Evolutionary conservation across 768 basidiomycete genomes (phyloP).

Genomic region (Kwoniella shandongensis): DNA sequence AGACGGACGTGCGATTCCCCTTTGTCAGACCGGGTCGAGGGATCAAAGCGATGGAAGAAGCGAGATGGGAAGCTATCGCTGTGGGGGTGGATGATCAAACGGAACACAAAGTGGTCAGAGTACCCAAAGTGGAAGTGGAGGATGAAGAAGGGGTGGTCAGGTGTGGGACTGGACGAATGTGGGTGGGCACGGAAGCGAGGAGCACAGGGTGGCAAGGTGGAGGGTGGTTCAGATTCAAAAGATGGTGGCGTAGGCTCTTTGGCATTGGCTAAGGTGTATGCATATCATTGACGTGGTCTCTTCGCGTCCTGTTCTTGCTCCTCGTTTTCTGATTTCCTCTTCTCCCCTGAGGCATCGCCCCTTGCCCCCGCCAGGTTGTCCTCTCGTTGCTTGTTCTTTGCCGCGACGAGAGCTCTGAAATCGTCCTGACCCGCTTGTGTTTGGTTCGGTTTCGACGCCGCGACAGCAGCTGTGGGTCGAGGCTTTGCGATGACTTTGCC

Average conservation of each 20-base stretch:
- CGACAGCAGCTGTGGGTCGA: conserved; percentile 60
- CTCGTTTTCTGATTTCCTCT: conserved; percentile 23
- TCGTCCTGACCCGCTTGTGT: conserved; percentile 65
- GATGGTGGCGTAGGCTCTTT: conserved; percentile 78
- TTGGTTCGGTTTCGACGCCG: conserved; percentile 15
- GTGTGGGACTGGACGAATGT: conserved; percentile 81
- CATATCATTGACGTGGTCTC: conserved; percentile 11
- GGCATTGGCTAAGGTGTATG: conserved; percentile 53
- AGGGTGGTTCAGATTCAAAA: conserved; percentile 74
- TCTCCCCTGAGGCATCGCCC: conserved; percentile 10
- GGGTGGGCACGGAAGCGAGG: conserved; percentile 66
- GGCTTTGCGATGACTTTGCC: conserved; percentile 51
- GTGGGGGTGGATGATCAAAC: conserved; percentile 7
- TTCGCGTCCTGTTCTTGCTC: conserved; percentile 19
- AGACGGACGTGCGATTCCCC: conserved; percentile 60
- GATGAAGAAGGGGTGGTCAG: conserved; percentile 63
- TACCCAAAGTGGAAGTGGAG: conserved; percentile 54
- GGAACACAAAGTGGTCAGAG: conserved; percentile 11
- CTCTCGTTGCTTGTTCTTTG: conserved; percentile 44
- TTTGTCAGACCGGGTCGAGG: conserved; percentile 39
- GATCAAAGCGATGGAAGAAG: conserved; percentile 27
- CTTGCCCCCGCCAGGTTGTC: conserved; percentile 23
- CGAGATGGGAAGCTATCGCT: conserved; percentile 22
- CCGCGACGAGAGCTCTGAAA: conserved; percentile 74
- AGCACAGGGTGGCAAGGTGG: conserved; percentile 69